These are phyloP conservation scores for Cladosporium sp. DNA, from an alignment of 2,329 filamentous ascomycete genomes.

Conservation along the genomic window DNA sequence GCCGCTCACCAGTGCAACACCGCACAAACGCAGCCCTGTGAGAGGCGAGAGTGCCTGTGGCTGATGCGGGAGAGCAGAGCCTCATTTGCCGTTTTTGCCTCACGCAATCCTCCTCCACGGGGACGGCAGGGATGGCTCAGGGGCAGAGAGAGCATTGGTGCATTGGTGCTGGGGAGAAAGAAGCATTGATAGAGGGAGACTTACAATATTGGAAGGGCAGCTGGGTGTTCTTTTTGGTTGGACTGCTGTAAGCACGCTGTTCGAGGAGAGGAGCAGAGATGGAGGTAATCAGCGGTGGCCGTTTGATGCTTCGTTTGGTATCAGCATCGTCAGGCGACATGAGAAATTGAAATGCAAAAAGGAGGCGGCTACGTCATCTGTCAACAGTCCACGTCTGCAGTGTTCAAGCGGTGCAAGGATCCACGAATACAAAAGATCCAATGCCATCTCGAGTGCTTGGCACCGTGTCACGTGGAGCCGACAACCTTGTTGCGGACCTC, in stretches of 20 bases:
- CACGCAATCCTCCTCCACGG: background rate
- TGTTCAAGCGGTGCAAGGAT: background rate
- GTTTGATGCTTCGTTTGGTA: background rate
- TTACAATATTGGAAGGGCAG: background rate
- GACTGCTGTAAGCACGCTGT: background rate
- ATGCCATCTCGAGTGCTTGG: background rate
- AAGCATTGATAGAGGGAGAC: background rate
- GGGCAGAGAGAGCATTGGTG: background rate
- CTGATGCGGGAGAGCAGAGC: background rate
- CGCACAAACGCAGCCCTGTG: background rate
- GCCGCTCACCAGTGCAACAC: background rate
- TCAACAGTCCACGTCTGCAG: background rate
- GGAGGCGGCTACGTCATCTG: background rate
- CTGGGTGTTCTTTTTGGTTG: background rate
- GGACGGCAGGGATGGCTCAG: background rate
- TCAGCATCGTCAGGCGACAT: background rate
- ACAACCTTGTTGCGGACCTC: background rate
- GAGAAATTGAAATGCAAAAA: background rate
- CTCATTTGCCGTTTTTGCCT: background rate
- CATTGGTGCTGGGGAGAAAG: background rate
- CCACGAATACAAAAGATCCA: background rate
- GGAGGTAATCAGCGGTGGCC: background rate
- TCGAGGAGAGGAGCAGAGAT: background rate
- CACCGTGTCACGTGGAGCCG: background rate
- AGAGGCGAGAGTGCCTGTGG: background rate